These are phyloP conservation scores for Tetrahymena thermophila DNA, from an alignment of 73 alveolate genomes.

Conservation along the genomic window DNA sequence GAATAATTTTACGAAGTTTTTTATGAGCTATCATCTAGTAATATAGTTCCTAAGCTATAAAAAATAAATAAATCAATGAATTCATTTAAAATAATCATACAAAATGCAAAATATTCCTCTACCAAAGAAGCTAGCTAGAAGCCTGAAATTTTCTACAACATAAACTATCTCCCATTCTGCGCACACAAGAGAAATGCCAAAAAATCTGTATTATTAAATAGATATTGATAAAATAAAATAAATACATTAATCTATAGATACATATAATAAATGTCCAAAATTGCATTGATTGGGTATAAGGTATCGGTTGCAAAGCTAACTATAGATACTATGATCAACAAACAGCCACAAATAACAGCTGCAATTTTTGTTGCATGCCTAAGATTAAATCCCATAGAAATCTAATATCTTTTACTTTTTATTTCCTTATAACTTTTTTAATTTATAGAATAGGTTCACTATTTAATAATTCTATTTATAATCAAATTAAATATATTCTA, in stretches of 20 bases:
- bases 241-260: neutral
- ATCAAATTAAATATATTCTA: neutral
- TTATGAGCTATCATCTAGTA: neutral
- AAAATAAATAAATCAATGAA: neutral
- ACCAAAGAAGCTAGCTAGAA: neutral
- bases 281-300: neutral
- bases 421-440: neutral
- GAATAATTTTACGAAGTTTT: neutral
- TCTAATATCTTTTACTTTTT: too few relatives aligned
- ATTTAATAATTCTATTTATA: neutral
- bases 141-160: neutral
- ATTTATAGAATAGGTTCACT: neutral
- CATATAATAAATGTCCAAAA: neutral
- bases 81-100: neutral
- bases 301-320: neutral
- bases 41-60: neutral
- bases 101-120: neutral
- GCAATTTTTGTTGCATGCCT: neutral
- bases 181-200: neutral
- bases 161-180: neutral
- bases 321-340: neutral
- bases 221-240: neutral
- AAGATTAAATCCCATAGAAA: neutral
- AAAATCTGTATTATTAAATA: neutral
- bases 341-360: neutral